phyloP scores from a whole-genome alignment of 2,329 filamentous ascomycete species.

The Fragosphaeria purpurea region DNA sequence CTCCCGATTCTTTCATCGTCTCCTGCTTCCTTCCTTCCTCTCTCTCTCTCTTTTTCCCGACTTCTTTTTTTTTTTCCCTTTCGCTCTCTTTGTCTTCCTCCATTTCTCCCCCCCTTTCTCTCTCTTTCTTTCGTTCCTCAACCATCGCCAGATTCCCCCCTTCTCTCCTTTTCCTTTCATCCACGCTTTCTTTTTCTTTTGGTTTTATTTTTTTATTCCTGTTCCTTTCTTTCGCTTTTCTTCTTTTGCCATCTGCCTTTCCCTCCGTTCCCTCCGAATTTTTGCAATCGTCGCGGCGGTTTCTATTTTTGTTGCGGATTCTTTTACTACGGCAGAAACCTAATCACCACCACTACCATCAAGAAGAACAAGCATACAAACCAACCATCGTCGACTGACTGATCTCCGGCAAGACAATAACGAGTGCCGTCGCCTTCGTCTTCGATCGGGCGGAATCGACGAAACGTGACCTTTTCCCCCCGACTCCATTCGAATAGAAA shows the following conservation, averaged over 20 bases:
- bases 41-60: not conserved
- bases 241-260: not conserved
- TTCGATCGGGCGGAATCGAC: too few relatives aligned
- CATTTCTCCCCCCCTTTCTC: not conserved
- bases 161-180: not conserved
- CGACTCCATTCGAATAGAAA: too few relatives aligned
- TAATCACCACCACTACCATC: not conserved
- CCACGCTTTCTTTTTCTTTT: not conserved
- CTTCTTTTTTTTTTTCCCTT: not conserved
- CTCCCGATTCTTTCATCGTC: not conserved
- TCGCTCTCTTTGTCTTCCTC: not conserved
- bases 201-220: not conserved
- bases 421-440: too few relatives aligned
- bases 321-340: not conserved
- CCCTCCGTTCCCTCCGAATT: conserved; percentile 1
- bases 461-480: too few relatives aligned
- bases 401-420: too few relatives aligned
- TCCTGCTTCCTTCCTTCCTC: not conserved
- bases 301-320: conserved; percentile 1
- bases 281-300: conserved; percentile 2
- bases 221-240: not conserved
- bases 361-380: not conserved
- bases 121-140: not conserved
- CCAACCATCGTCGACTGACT: too few relatives aligned
- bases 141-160: conserved; percentile 1